Conservation (phyloP, 1,284 basidiomycete genomes). For the Testicularia cyperi region DNA sequence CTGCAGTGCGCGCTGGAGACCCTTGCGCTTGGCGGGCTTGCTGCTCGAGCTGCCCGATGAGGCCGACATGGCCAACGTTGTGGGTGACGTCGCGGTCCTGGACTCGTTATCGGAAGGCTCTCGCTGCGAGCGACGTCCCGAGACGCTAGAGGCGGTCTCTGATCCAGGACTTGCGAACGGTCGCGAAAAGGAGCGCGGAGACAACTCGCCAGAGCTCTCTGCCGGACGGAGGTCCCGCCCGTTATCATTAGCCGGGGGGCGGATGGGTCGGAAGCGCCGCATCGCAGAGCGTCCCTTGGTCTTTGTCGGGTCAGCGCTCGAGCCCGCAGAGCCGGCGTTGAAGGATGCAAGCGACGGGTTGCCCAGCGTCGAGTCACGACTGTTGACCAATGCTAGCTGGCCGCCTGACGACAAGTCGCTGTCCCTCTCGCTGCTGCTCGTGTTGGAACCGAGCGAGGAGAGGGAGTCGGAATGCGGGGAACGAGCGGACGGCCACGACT, state of each 20-base stretch:
- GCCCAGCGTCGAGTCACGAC: constrained; percentile 13
- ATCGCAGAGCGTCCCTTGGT: too few species aligned
- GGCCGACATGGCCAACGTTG: constrained; percentile 22
- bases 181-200: too few species aligned
- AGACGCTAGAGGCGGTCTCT: too few species aligned
- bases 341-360: constrained; percentile 6
- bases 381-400: constrained; percentile 8
- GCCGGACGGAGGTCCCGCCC: too few species aligned
- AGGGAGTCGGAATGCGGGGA: constrained; percentile 9
- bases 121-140: not conserved
- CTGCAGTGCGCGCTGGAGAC: constrained; percentile 19
- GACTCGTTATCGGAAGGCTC: constrained; percentile 16
- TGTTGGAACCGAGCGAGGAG: constrained; percentile 11
- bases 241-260: too few species aligned
- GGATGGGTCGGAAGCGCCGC: too few species aligned
- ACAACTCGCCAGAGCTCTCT: too few species aligned
- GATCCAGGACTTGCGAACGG: too few species aligned
- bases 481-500: constrained; percentile 35
- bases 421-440: constrained; percentile 15
- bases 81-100: constrained; percentile 21
- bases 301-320: too few species aligned
- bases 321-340: not conserved
- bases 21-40: constrained; percentile 25
- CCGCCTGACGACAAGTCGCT: constrained; percentile 20
- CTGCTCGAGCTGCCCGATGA: constrained; percentile 19